Conservation (phyloP, 257 asterid genomes). For the Oldenlandia corymbosa region DNA sequence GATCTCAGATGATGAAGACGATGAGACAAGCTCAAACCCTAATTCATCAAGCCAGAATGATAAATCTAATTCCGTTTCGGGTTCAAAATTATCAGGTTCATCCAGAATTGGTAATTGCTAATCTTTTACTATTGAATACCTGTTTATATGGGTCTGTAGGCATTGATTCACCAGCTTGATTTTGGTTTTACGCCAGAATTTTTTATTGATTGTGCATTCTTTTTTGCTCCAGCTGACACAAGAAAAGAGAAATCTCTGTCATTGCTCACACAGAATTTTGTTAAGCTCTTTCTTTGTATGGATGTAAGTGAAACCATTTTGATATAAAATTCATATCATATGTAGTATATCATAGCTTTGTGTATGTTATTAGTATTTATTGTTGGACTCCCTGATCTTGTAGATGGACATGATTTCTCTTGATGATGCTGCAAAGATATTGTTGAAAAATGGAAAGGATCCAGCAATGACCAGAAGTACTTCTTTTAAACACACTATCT, state of each 20-base stretch:
- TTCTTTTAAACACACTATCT: not conserved
- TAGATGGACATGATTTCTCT: conserved; percentile 92
- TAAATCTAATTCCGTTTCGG: conserved; percentile 37
- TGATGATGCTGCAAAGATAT: conserved; percentile 90
- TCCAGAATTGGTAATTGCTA: conserved; percentile 37
- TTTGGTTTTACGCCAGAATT: not conserved
- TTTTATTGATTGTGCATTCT: not conserved
- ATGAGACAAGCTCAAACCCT: conserved; percentile 44
- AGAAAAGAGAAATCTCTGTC: conserved; percentile 94
- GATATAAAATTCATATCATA: not conserved
- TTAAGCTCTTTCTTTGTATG: conserved; percentile 87
- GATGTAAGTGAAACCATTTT: conserved; percentile 44
- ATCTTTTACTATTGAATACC: not conserved
- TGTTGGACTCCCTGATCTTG: conserved; percentile 1
- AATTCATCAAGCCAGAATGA: conserved; percentile 45
- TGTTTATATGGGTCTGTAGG: not conserved
- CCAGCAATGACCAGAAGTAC: conserved; percentile 91
- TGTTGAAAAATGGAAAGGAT: conserved; percentile 81
- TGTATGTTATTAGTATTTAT: not conserved
- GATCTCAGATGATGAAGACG: conserved; percentile 88
- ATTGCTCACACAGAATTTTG: conserved; percentile 91
- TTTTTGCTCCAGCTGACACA: conserved; percentile 41
- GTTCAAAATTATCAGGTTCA: conserved; percentile 29
- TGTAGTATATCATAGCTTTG: not conserved
- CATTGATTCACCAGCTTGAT: not conserved